These are phyloP conservation scores for Verticillium tricorpus DNA, from an alignment of 2,329 filamentous ascomycete species.

Conservation along the genomic window DNA sequence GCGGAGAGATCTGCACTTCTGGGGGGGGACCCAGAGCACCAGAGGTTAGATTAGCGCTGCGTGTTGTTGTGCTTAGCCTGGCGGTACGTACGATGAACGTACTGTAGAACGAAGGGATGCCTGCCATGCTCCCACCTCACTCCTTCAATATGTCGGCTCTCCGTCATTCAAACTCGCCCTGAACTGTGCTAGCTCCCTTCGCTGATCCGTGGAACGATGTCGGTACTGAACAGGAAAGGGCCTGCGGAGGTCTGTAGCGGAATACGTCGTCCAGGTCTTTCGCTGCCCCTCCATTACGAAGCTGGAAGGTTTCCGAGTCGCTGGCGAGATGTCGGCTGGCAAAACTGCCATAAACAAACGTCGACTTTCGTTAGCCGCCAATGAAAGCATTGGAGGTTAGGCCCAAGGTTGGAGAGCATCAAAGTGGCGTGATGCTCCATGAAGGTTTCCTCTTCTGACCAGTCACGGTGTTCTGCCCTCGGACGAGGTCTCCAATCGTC, in stretches of 20 bases:
- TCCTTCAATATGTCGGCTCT: too few species aligned
- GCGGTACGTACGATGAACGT: neutral
- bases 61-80: neutral
- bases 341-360: neutral
- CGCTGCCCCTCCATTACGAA: neutral
- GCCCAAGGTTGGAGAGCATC: neutral
- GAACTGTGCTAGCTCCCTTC: too few species aligned
- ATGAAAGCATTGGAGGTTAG: neutral
- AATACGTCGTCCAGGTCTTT: neutral
- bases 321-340: neutral
- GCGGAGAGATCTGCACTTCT: constrained; percentile 13
- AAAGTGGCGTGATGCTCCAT: neutral
- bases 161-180: too few species aligned
- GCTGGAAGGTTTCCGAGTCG: neutral
- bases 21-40: constrained; percentile 12
- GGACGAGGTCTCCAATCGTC: neutral
- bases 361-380: neutral
- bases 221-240: too few species aligned
- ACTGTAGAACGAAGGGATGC: too few species aligned
- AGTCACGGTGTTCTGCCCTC: neutral
- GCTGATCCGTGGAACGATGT: too few species aligned
- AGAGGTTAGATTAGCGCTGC: constrained; percentile 11
- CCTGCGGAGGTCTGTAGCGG: too few species aligned
- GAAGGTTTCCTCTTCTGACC: neutral
- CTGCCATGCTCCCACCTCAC: too few species aligned